Percentiles rank a stretch among this genome's conserved stretches.
phyloP scores from a whole-genome alignment of 208 protist genomes.

The Entamoeba dispar region DNA sequence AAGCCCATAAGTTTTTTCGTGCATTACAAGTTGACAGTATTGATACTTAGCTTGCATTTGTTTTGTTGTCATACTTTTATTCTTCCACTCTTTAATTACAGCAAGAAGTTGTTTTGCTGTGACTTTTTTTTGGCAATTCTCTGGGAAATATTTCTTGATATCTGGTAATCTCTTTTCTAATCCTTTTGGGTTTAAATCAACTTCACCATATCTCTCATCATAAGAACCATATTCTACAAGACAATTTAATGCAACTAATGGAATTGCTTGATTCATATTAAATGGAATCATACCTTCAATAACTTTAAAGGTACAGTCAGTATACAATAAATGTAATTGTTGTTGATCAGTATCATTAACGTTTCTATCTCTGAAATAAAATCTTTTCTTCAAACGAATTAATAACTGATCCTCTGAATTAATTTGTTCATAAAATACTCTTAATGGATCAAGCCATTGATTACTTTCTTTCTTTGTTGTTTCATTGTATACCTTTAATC shows the following conservation, averaged over 20 bases:
- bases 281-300: background rate
- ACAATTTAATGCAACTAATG: background rate
- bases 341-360: background rate
- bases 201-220: background rate
- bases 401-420: background rate
- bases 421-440: background rate
- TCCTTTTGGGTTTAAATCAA: background rate
- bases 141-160: background rate
- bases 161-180: background rate
- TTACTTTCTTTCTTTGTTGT: background rate
- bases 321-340: background rate
- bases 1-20: background rate
- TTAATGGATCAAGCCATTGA: background rate
- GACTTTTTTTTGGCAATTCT: background rate
- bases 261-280: background rate
- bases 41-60: background rate
- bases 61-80: background rate
- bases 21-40: background rate
- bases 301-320: background rate
- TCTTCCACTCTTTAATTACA: background rate
- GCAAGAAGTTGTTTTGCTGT: background rate
- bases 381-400: background rate
- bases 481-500: background rate
- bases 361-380: background rate
- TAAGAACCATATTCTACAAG: background rate